A percentile compares a stretch with the other conserved stretches of the same genome.
Evolutionary conservation across 73 alveolate species (phyloP).

Genomic region (Stentor roeselii): DNA sequence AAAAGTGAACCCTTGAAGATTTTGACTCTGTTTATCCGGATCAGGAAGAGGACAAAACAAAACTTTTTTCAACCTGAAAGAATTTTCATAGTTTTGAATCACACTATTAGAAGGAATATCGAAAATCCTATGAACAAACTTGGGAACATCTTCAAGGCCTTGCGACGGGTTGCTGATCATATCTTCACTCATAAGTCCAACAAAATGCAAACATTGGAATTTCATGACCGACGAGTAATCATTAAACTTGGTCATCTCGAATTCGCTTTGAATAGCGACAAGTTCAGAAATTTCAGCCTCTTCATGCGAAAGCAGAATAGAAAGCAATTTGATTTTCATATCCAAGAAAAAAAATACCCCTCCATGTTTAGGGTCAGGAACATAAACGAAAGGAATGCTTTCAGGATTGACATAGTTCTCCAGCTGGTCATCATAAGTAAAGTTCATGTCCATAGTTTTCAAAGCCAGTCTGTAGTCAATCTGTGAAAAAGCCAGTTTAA

Average conservation of each 20-base stretch:
- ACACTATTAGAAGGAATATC: neutral
- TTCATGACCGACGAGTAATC: constrained; percentile 8
- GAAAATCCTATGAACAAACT: too few species aligned
- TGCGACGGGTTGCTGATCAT: neutral
- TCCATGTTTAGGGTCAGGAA: constrained; percentile 28
- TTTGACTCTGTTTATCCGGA: neutral
- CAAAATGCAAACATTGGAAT: neutral
- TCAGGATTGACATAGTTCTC: constrained; percentile 19
- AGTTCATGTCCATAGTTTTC: constrained; percentile 8
- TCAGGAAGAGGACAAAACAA: neutral
- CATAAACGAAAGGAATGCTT: neutral
- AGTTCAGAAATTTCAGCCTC: neutral
- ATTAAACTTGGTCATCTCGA: constrained; percentile 30
- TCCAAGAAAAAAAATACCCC: constrained; percentile 21
- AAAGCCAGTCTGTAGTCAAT: neutral
- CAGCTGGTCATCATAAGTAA: constrained; percentile 29
- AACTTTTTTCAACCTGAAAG: neutral
- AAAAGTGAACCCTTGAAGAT: neutral
- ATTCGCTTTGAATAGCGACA: neutral
- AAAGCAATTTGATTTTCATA: neutral
- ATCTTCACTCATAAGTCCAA: neutral
- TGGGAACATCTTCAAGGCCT: too few species aligned
- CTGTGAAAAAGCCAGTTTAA: constrained; percentile 14
- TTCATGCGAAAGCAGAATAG: neutral
- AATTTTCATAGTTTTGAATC: neutral